These are phyloP conservation scores for Erigeron philadelphicus DNA, from an alignment of 140 eudicot species.

Conservation along the genomic window DNA sequence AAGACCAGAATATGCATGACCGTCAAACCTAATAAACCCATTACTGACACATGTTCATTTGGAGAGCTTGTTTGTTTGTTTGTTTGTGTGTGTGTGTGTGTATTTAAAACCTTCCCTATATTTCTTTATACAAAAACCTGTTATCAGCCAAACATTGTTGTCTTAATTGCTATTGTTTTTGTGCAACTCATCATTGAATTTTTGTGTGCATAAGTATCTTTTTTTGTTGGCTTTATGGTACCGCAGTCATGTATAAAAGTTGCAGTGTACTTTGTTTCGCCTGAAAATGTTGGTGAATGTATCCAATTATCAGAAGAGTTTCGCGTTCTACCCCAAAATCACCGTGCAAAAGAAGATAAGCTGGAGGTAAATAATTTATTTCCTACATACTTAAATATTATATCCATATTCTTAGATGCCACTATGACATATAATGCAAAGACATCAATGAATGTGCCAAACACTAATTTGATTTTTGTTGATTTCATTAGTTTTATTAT, in stretches of 20 bases:
- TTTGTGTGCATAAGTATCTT: neutral
- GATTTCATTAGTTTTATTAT: neutral
- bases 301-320: conserved; percentile 48
- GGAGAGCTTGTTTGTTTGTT: no score
- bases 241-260: conserved; percentile 42
- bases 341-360: conserved; percentile 55
- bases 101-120: no score
- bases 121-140: neutral
- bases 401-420: neutral
- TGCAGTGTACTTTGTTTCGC: conserved; percentile 49
- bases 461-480: neutral
- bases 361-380: conserved; percentile 41
- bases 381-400: neutral
- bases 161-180: neutral
- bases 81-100: no score
- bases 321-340: conserved; percentile 46
- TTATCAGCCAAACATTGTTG: neutral
- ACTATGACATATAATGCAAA: neutral
- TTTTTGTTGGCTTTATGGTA: neutral
- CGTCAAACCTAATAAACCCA: conserved; percentile 68
- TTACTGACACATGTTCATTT: conserved; percentile 39
- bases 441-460: neutral
- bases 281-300: conserved; percentile 49
- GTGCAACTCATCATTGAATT: neutral
- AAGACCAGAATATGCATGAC: no score